A percentile compares a stretch with the other conserved stretches of the same genome.
Evolutionary conservation across 768 basidiomycete genomes (phyloP).

Genomic region (Lentinula aciculospora): DNA sequence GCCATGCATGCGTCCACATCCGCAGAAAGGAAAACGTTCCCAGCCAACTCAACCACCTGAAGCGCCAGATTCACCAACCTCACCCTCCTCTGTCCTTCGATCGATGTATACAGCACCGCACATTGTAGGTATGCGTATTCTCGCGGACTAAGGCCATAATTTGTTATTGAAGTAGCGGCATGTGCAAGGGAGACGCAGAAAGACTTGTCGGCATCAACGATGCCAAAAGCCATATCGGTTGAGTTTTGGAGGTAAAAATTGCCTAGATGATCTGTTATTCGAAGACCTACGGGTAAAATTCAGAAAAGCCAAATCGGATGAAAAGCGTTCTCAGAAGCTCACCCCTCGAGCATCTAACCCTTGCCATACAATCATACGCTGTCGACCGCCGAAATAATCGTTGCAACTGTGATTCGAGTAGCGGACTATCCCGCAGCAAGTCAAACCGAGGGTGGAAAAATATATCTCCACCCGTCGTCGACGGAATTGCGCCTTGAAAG

Average conservation of each 20-base stretch:
- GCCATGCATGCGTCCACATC: slow-evolving; percentile 84
- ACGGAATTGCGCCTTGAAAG: slow-evolving; percentile 51
- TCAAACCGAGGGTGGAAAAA: slow-evolving; percentile 93
- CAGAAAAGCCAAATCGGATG: slow-evolving; percentile 2
- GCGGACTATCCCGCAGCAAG: slow-evolving; percentile 53
- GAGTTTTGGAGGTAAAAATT: slow-evolving; percentile 64
- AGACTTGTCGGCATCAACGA: slow-evolving; percentile 77
- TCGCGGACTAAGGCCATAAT: slow-evolving; percentile 54
- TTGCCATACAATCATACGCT: slow-evolving; percentile 75
- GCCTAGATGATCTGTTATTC: slow-evolving; percentile 60
- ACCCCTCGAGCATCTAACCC: slow-evolving; percentile 86
- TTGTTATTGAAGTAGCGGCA: slow-evolving; percentile 25
- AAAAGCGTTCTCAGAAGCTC: slow-evolving; percentile 4
- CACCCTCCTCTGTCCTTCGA: slow-evolving; percentile 74
- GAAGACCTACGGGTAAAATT: slow-evolving; percentile 41
- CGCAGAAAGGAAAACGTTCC: slow-evolving; percentile 85
- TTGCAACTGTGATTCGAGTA: slow-evolving; percentile 71
- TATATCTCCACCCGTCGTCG: slow-evolving; percentile 81
- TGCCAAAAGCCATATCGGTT: slow-evolving; percentile 74
- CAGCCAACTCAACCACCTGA: slow-evolving; percentile 77
- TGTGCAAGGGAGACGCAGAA: slow-evolving; percentile 75
- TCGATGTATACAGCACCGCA: slow-evolving; percentile 82
- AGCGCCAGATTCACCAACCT: slow-evolving; percentile 83
- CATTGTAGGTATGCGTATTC: slow-evolving; percentile 78
- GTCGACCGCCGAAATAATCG: slow-evolving; percentile 64